Base-by-base conservation (phyloP, 139 green algal genomes). In the Tetradesmus lagerheimii region DNA sequence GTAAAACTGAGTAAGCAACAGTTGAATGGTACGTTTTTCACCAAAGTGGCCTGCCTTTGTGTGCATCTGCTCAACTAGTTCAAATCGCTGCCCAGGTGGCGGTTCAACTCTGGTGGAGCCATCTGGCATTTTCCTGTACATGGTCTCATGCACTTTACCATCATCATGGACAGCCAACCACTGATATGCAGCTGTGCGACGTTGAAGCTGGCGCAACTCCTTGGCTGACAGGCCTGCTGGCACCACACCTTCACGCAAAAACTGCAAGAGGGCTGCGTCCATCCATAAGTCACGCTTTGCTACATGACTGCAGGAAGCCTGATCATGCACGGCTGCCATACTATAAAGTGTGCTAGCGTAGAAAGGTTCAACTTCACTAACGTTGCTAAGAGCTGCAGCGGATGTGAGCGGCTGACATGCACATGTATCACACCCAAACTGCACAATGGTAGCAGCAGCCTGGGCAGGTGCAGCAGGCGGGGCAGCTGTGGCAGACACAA, bases 11-110 rank as follows among this genome's bases (percentile, higher is more conserved):
- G 34, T 45, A 8, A 86, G 53, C 29, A 90, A 25, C 15, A 86
- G 53, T 1, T 74, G n/a, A 16, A 41, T 37, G 3, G 77, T 86
- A 8, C 87, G 34, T 25, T 75, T 83, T 6, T 37, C 53, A 5
- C 87, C 77, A 29, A 86, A 86, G n/a, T 90, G 87, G 16, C 87
- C 87, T 14, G 50, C 57, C 2, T 78, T 31, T 3, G 71, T 41
- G 43, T 90, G 87, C 11, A 74, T 78, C 12, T 43, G 34, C 0
- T 78, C 34, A 16, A 90, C 38, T 14, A 90, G 18, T 0, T 71
- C 37, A 29, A 25, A 0, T 12, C 87, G 87, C 6, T 90, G 39
- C 2, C 27, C 45, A 8, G 87, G 87, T 37, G 11, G 34, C 5
- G 87, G 87, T 18, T 86, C 87, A 25, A 39, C 43, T 8, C 77